phyloP scores from a whole-genome alignment of 2,329 filamentous ascomycete species.

The Ophioceras dolichostomum region DNA sequence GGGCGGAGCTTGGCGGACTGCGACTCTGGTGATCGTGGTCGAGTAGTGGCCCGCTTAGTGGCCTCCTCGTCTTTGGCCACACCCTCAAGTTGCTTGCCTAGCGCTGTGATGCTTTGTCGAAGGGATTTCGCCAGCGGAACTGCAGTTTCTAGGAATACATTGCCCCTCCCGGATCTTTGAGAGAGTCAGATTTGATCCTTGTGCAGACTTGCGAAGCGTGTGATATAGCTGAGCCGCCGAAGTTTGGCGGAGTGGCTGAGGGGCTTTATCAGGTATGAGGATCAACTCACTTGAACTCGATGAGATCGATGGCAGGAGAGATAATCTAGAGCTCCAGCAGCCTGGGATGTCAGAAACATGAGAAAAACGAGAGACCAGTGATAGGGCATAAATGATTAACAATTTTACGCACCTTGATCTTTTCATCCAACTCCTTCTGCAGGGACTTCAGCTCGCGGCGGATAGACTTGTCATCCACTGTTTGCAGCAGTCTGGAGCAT shows the following conservation, averaged over 20 bases:
- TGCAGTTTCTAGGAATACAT: constrained; percentile 63
- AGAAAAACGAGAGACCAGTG: too few relatives aligned
- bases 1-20: constrained; percentile 52
- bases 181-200: neutral
- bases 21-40: constrained; percentile 36
- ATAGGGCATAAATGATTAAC: too few relatives aligned
- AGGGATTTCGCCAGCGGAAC: constrained; percentile 72
- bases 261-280: neutral
- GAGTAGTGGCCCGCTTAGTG: neutral
- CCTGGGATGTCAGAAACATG: too few relatives aligned
- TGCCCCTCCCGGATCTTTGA: constrained; percentile 35
- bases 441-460: constrained; percentile 56
- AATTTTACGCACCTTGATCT: constrained; percentile 80
- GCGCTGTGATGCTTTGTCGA: constrained; percentile 67
- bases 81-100: constrained; percentile 63
- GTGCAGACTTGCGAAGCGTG: too few relatives aligned
- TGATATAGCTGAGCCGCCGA: too few relatives aligned
- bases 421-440: constrained; percentile 66
- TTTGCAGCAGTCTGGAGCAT: constrained; percentile 65
- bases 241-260: too few relatives aligned
- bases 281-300: constrained; percentile 63
- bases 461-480: constrained; percentile 58
- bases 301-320: constrained; percentile 81
- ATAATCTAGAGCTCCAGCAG: constrained; percentile 48
- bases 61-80: constrained; percentile 53